These are phyloP conservation scores for Lizonia empirigonia DNA, from an alignment of 2,329 filamentous ascomycete genomes.

Conservation along the genomic window DNA sequence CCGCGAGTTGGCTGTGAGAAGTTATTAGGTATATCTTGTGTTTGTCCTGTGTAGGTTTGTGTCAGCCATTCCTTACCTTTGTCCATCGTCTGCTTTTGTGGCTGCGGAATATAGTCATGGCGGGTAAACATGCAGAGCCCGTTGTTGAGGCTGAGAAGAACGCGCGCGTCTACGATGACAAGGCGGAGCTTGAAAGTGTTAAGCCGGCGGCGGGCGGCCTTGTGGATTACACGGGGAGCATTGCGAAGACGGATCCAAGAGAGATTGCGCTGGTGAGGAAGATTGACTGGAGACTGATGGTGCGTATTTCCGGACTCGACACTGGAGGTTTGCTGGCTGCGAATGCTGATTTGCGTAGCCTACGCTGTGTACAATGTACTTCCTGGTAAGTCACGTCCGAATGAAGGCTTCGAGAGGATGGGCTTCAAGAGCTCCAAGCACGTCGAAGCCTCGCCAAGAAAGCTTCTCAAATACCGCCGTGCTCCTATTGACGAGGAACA, in stretches of 20 bases:
- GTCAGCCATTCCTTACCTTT: no score
- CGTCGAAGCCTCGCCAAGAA: constrained; percentile 9
- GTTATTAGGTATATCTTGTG: no score
- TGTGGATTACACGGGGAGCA: constrained; percentile 39
- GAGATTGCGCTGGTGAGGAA: constrained; percentile 44
- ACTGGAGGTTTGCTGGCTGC: not conserved
- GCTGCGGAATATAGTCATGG: constrained; percentile 8
- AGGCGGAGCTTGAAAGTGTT: constrained; percentile 22
- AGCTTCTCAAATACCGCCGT: constrained; percentile 1
- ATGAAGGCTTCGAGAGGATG: no score
- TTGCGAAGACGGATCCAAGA: constrained; percentile 39
- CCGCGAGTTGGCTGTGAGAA: no score
- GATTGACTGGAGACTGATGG: constrained; percentile 42
- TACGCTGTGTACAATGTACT: constrained; percentile 52
- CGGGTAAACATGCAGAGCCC: not conserved
- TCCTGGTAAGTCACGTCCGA: constrained; percentile 23
- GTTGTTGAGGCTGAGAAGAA: constrained; percentile 25
- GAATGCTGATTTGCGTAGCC: constrained; percentile 34
- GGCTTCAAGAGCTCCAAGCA: not conserved
- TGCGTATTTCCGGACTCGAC: constrained; percentile 7
- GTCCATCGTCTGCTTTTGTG: constrained; percentile 5
- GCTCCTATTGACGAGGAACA: not conserved
- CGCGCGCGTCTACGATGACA: constrained; percentile 24
- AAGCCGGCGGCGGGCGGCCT: constrained; percentile 22
- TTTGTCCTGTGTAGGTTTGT: no score